Evolutionary conservation across 1,284 basidiomycete genomes (phyloP), one percentile per base, ranked within the genome.

Genomic region (Boletus sp.): DNA sequence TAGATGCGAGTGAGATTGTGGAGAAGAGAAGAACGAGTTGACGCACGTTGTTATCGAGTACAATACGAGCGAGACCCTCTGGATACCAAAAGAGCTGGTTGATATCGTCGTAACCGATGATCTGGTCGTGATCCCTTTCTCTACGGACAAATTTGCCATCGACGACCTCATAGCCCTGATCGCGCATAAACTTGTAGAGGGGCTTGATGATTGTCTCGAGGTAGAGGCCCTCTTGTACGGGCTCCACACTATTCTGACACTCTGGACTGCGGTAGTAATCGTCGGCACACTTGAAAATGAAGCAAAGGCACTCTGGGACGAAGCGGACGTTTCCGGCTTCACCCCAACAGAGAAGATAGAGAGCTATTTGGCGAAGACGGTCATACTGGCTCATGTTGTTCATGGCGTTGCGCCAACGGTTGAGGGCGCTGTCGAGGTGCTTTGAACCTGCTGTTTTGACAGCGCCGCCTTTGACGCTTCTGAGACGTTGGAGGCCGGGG

Each of bases 61-160:
- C 84, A 67, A 99, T 98, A 67, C 93, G 88, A 6, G 92, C 91
- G 62, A 99, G 84, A 55, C 96, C 96, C 75, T 99, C 97, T 8
- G 97, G 97, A 74, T 99, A 99, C 96, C 96, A 99, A 78, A 99
- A 99, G 24, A 99, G 80, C 74, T 99, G 97, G 76, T 99, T 99
- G 77, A 99, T 94, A 72, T 99, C 96, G 74, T 99, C 96, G 73
- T 99, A 99, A 29, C 96, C 96, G 68, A 98, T 97, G 72, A 98
- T 94, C 67, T 94, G 80, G 65, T 96, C 88, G 76, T 99, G 97
- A 70, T 99, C 97, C 73, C 83, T 91, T 80, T 99, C 97, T 73
- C 91, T 88, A 61, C 92, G 80, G 41, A 99, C 89, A 73, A 97
- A 98, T 74, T 97, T 96, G 59, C 94, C 96, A 63, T 98, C 96